Base-by-base conservation (phyloP, 2,329 filamentous ascomycete genomes). In the Lachnellula occidentalis region DNA sequence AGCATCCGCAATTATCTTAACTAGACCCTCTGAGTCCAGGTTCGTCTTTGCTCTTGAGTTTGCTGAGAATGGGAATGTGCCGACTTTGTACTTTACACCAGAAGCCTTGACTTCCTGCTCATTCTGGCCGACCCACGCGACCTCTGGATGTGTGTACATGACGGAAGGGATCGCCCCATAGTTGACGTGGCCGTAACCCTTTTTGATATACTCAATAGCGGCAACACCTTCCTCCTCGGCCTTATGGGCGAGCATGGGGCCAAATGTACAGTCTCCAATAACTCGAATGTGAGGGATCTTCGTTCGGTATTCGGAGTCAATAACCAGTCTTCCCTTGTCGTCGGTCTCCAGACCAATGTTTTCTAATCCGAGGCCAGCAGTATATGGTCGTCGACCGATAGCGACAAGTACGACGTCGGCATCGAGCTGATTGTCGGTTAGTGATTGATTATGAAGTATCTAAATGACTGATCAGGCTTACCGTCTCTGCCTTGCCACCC, bases 11-110 rank as follows among this genome's bases (percentile, higher is more conserved):
- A 99, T 80, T 78, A 99, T 95, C 82, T 99, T 99, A 67, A 99
- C 94, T 73, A 96, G 77, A 66, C 94, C 94, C 56, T 99, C 94
- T 36, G 89, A 89, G 71, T 99, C 94, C 64, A 95, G 79, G 80
- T 97, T 99, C 71, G 94, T 99, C 88, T 97, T 99, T 66, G 94
- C 94, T 72, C 94, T 87, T 56, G 90, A 96, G 83, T 99, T 99
- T 77, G 94, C 94, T 70, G 86, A 88, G 82, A 99, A 99, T 65
- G 94, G 94, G 84, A 99, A 99, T 49, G 82, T 87, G 72, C 94
- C 94, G 69, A 92, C 79, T 69, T 90, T 90, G 85, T 96, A 99
- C 70, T 94, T 90, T 68, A 95, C 83, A 61, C 90, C 90, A 60
- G 87, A 81, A 63, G 85, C 84, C 82, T 97, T 96, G 62, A 99